These are phyloP conservation scores for Penicillium hordei DNA, from an alignment of 2,329 filamentous ascomycete species.

Conservation along the genomic window DNA sequence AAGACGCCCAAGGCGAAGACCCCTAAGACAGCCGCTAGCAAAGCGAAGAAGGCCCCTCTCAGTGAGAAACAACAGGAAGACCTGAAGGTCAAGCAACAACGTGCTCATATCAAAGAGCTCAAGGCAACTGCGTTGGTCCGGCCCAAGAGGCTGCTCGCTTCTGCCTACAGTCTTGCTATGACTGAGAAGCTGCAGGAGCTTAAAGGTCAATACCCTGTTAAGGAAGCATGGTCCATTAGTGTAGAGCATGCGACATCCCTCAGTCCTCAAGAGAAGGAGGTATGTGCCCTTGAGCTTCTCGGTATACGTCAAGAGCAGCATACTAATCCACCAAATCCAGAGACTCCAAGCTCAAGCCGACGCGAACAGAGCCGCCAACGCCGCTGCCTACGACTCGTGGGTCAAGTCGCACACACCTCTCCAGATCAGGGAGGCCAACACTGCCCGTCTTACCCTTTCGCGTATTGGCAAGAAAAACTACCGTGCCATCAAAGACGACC, in stretches of 20 bases:
- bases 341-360: constrained; percentile 54
- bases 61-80: constrained; percentile 34
- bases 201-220: constrained; percentile 1
- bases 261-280: constrained; percentile 24
- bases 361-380: constrained; percentile 47
- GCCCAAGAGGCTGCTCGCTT: constrained; percentile 38
- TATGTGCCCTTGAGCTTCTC: constrained; percentile 9
- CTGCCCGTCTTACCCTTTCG: constrained; percentile 49
- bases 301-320: neutral
- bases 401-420: constrained; percentile 55
- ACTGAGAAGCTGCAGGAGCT: constrained; percentile 19
- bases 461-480: constrained; percentile 24
- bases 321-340: constrained; percentile 39
- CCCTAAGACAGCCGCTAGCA: constrained; percentile 19
- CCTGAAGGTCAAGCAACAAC: constrained; percentile 32
- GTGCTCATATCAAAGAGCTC: constrained; percentile 33
- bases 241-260: constrained; percentile 17
- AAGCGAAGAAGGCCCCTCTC: constrained; percentile 28
- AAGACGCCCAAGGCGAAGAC: constrained; percentile 9
- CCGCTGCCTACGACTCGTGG: constrained; percentile 53
- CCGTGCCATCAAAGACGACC: constrained; percentile 52
- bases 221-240: constrained; percentile 23
- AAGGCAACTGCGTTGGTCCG: constrained; percentile 32
- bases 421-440: constrained; percentile 60
- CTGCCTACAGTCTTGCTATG: constrained; percentile 26